Base-by-base conservation (phyloP, 2,329 filamentous ascomycete species). In the Ceratocystis huliohia region DNA sequence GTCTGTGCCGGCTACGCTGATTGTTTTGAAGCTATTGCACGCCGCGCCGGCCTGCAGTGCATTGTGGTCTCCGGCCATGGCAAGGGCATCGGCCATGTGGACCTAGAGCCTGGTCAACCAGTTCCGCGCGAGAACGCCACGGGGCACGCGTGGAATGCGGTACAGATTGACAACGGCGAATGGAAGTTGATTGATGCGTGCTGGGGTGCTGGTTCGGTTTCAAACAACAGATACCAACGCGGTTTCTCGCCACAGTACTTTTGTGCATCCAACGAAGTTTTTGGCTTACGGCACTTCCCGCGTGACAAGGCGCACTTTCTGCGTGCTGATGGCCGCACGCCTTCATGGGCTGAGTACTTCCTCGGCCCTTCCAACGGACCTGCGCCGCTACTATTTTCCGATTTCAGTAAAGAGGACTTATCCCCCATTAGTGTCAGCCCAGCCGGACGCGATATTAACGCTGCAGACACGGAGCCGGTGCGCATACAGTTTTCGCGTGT, bases 171-270 rank as follows among this genome's bases (percentile, higher is more conserved):
- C 71, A 83, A 86, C 30, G 90, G 89, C 1, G 83, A 85, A 70
- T 97, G 93, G 93, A 96, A 96, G 75, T 81, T 97, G 1, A 77
- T 97, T 62, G 94, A 99, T 72, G 76, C 88, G 0, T 97, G 93
- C 73, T 99, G 94, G 94, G 94, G 94, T 48, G 90, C 93, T 0
- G 93, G 93, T 1, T 79, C 84, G 69, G 76, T 96, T 7, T 75
- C 79, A 56, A 78, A 72, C 22, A 69, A 65, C 63, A 79, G 78
- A 17, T 96, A 91, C 76, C 82, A 82, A 56, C 82, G 87, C 70
- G 73, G 78, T 2, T 96, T 96, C 74, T 81, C 79, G 0, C 84
- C 91, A 0, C 75, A 79, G 6, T 76, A 82, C 69, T 88, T 88
- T 71, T 87, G 77, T 2, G 75, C 77, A 68, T 75, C 76, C 63